Base-by-base conservation (phyloP, 192 early-diverging fungal genomes). In the Cetraspora pellucida region DNA sequence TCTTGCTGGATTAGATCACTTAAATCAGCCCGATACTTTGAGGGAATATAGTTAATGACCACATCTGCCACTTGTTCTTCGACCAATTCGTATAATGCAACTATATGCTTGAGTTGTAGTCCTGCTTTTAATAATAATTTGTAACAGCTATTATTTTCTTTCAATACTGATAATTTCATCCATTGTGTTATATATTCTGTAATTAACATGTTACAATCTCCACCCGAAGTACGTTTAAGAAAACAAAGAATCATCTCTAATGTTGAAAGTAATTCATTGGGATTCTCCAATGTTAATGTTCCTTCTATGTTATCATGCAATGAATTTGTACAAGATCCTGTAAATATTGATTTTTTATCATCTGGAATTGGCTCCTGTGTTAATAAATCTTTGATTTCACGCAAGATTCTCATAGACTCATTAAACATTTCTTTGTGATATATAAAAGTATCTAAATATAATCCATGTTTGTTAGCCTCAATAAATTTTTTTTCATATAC, bases 1-100 rank as follows among this genome's bases (percentile, higher is more conserved):
- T 70, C 43, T 43, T 72, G 17, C 21, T 46, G 7, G 2, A 67
- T 44, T 14, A n/a, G 10, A 63, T 25, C 14, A 13, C 19, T 31
- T 2, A 77, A 37, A 7, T 63, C 23, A 23, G 30, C 19, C 10
- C 19, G 16, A 23, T 74, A 74, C 23, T 74, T 59, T 7, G 19
- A 2, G 28, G 10, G 43, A 54, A 76, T 31, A 52, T 30, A 46
- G 11, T 76, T 9, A 10, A 67, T 28, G 8, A 76, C 17, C 19
- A 71, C 37, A 76, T 76, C 67, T 9, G 74, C 59, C 23, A 76
- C 74, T 17, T 37, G 46, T 37, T 69, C 61, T 52, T 76, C 74
- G 7, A 76, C 28, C 19, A 76, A 66, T 43, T 76, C 74, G 44
- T 76, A 76, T 13, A 76, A 23, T 31, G 60, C 30, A 10, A 76